Conservation (phyloP, 1,284 basidiomycete genomes). For the Boletus sp. region DNA sequence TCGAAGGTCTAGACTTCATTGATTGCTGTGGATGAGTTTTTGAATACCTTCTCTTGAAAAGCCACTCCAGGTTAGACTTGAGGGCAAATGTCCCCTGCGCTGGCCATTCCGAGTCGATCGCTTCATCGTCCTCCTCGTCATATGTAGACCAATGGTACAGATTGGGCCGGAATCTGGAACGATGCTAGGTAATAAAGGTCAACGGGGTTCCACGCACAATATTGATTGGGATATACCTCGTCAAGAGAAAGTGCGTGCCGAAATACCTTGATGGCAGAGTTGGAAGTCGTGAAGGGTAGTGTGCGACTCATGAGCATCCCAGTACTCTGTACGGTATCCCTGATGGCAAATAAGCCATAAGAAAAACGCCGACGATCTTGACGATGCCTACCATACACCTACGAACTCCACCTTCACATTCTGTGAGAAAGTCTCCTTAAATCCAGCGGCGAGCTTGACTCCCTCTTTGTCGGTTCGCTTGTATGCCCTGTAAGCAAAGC, state of each 20-base stretch:
- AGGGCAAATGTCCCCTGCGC: neutral
- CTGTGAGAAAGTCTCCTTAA: constrained; percentile 64
- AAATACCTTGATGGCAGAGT: constrained; percentile 55
- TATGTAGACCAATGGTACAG: constrained; percentile 42
- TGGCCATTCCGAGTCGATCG: neutral
- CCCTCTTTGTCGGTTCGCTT: constrained; percentile 45
- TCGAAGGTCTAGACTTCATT: neutral
- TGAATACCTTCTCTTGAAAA: neutral
- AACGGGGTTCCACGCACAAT: constrained; percentile 2
- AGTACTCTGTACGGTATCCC: constrained; percentile 68
- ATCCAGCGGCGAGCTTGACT: constrained; percentile 46
- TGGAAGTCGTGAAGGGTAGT: constrained; percentile 61
- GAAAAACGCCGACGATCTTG: neutral
- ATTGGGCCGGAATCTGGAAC: constrained; percentile 53
- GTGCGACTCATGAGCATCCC: constrained; percentile 51
- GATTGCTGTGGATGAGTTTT: neutral
- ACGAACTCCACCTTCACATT: constrained; percentile 58
- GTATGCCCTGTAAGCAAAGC: constrained; percentile 66
- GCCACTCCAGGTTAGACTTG: neutral
- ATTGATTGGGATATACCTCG: constrained; percentile 39
- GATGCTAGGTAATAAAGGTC: constrained; percentile 37
- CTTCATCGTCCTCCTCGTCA: constrained; percentile 22
- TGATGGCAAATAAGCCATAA: constrained; percentile 24
- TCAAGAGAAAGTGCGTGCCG: constrained; percentile 63
- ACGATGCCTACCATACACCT: constrained; percentile 54